Evolutionary conservation across 176 grass and related monocot species (phyloP), one percentile per base, ranked within the genome.

Genomic region (Luzula sylvatica): DNA sequence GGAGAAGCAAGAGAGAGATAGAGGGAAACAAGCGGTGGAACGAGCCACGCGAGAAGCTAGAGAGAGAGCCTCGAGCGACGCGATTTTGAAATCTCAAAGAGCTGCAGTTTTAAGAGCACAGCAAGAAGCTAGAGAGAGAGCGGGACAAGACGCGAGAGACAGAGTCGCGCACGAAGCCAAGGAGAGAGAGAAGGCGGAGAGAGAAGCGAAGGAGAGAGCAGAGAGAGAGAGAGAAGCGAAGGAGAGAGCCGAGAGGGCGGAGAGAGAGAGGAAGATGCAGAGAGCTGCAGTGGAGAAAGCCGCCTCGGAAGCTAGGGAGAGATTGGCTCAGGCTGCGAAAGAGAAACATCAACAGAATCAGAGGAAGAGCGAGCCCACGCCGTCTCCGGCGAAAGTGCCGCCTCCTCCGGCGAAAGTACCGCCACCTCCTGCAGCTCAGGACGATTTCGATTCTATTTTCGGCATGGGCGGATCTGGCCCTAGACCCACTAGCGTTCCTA

Each of bases 371-470:
- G 30, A 35, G 30, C 30, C 30, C 30, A 35, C 30, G 9, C 30
- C 30, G 30, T 9, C 30, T 35, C 30, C 30, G 30, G 7, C 30
- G 5, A 14, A 20, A 13, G 48, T 53, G 23, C 20, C 48, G 13
- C 20, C 48, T 20, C 20, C 18, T 25, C 2, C n/a, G n/a, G n/a
- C n/a, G n/a, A 14, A 20, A 13, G 48, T 53, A 17, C 20, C 48
- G 13, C 20, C 48, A 11, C 20, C 52, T 42, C 27, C 17, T 23
- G 52, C 57, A 30, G n/a, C 41, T 23, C 47, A 74, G 38, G 78
- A 99, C 80, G 93, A 99, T 70, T 65, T 99, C 15, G 92, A 96
- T n/a, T 89, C 92, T 5, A 86, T 96, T 55, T 96, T 96, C 38
- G 72, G 87, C 42, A 77, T 74, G 80, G 72, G 76, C 30, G 30